Percentiles rank a stretch among this genome's conserved stretches.
phyloP scores from a whole-genome alignment of 306 rosid genomes.

The Prunus davidiana region DNA sequence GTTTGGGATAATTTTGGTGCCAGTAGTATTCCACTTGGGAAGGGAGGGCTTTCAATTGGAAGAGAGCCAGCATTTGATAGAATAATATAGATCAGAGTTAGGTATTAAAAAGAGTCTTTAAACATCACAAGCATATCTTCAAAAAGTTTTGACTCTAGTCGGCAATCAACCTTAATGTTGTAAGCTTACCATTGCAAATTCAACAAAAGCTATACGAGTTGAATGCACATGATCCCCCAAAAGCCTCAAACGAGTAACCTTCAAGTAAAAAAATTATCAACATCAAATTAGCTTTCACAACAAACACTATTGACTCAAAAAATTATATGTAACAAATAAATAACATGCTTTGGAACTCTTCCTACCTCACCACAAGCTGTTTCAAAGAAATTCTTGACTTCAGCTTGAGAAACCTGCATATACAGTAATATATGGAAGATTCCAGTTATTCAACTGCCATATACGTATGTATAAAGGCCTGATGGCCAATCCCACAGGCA shows the following conservation, averaged over 20 bases:
- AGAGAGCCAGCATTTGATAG: background rate
- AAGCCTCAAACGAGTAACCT: constrained; percentile 97
- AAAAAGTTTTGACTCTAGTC: background rate
- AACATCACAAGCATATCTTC: background rate
- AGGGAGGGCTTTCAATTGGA: background rate
- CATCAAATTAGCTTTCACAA: background rate
- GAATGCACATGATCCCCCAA: constrained; percentile 96
- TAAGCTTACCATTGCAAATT: constrained; percentile 61
- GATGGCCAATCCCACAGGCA: background rate
- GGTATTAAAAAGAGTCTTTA: background rate
- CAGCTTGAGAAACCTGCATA: constrained; percentile 84
- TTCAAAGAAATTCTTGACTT: constrained; percentile 91
- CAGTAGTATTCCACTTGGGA: background rate
- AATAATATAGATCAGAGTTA: background rate
- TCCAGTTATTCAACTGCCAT: constrained; percentile 18
- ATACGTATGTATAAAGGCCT: background rate
- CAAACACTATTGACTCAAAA: background rate
- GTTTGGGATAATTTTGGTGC: background rate
- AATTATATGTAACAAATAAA: background rate
- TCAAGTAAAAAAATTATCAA: constrained; percentile 7
- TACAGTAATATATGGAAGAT: background rate
- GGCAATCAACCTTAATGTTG: background rate
- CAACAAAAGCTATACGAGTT: constrained; percentile 98
- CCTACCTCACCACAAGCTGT: constrained; percentile 90
- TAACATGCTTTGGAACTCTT: constrained; percentile 8